A percentile compares a stretch with the other conserved stretches of the same genome.
Conservation (phyloP, 2,329 filamentous ascomycete species). For the Claviceps purpurea region DNA sequence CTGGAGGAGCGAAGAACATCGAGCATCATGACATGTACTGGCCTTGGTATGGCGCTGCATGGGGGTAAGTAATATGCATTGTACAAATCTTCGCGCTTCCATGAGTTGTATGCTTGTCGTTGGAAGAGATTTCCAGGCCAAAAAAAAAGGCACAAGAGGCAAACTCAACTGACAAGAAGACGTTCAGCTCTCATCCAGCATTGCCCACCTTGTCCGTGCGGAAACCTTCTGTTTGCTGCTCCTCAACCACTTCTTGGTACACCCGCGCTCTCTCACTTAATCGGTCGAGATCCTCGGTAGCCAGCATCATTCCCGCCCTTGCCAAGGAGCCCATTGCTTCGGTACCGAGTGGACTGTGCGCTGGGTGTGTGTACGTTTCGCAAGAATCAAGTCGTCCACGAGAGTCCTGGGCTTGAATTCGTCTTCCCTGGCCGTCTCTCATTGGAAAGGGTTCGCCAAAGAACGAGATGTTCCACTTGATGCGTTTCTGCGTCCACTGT, state of each 20-base stretch:
- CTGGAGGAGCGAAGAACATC: not conserved
- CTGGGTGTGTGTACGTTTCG: conserved; percentile 8
- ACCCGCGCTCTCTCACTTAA: conserved; percentile 15
- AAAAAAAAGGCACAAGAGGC: not conserved
- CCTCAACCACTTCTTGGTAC: not conserved
- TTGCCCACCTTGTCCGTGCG: not conserved
- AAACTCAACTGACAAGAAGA: not conserved
- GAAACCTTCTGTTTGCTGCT: not conserved
- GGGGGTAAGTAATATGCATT: not conserved
- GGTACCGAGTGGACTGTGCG: conserved; percentile 10
- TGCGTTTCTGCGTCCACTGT: conserved; percentile 5
- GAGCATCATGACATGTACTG: not conserved
- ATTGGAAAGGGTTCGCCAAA: conserved; percentile 4
- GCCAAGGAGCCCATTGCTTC: conserved; percentile 14
- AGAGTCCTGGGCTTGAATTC: conserved; percentile 18
- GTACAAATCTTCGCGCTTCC: not conserved
- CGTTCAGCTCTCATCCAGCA: not conserved
- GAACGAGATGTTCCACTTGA: not conserved
- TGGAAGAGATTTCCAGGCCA: not conserved
- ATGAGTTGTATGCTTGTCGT: not conserved
- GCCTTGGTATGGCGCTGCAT: not conserved
- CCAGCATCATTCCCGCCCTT: conserved; percentile 16
- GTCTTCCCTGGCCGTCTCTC: conserved; percentile 16
- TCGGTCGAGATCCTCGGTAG: conserved; percentile 19
- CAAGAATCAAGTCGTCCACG: conserved; percentile 13